Base-by-base conservation (phyloP, 495 filamentous ascomycete species). In the Cudoniella acicularis region DNA sequence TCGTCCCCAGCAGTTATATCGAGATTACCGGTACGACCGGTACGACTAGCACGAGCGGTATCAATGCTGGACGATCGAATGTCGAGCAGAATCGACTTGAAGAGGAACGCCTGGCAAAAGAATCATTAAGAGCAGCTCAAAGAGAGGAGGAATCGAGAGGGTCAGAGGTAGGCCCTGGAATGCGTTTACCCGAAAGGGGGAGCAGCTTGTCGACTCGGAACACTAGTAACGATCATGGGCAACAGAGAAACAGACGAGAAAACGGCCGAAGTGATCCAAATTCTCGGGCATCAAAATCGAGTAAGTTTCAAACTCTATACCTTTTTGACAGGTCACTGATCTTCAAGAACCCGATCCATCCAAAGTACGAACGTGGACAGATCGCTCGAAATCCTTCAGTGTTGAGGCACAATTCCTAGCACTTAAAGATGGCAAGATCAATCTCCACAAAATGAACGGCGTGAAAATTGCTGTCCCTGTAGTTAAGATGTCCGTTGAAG, bases 401-500 rank as follows among this genome's bases (percentile, higher is more conserved):
- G 94, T 99, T 57, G 94, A 99, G 56, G 94, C 94, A 10, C 91
- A 99, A 67, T 99, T 97, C 69, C 85, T 98, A 58, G 95, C 92
- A 17, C 77, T 96, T 21, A 87, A 84, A 68, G 94, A 98, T 70
- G 91, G 91, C 47, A 98, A 99, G 76, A 94, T 99, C 61, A 94
- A 98, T 72, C 79, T 99, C 3, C 94, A 99, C 76, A 99, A 99
- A 77, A 77, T 87, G 69, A 99, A 99, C 67, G 94, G 94, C 10
- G 91, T 99, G 49, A 96, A 97, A 71, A 99, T 99, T 72, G 94
- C 94, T 8, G 94, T 99, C 2, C 93, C 94, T 22, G 83, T 96
- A 40, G 72, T 83, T 10, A 98, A 98, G 72, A 99, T 99, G 94
- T 91, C 93, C 1, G 77, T 91, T 43, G 88, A 92, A 65, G 94